Evolutionary conservation across 768 basidiomycete species (phyloP).

Genomic region (Leccinum longicurvipes): DNA sequence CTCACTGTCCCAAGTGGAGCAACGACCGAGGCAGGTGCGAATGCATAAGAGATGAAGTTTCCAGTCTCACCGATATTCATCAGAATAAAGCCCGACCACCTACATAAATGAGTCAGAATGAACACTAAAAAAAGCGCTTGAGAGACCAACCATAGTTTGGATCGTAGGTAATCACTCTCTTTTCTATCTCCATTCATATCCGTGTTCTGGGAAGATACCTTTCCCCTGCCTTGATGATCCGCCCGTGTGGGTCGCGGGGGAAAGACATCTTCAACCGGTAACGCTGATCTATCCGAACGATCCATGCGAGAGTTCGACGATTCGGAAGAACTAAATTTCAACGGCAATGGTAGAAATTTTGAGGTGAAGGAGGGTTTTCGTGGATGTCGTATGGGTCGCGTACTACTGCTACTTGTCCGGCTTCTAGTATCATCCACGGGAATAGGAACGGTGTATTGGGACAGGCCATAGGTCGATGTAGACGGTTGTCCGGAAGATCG

Average conservation of each 20-base stretch:
- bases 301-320: neutral
- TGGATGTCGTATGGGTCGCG: constrained; percentile 18
- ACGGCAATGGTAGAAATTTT: constrained; percentile 34
- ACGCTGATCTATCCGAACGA: neutral
- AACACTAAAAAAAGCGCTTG: neutral
- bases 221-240: constrained; percentile 4
- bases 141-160: constrained; percentile 70
- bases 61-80: constrained; percentile 91
- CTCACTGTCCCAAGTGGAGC: constrained; percentile 93
- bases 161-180: constrained; percentile 77
- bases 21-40: constrained; percentile 87
- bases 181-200: constrained; percentile 33
- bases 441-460: constrained; percentile 1
- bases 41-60: constrained; percentile 90
- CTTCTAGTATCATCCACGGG: constrained; percentile 27
- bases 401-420: constrained; percentile 22
- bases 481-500: constrained; percentile 21
- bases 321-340: constrained; percentile 7
- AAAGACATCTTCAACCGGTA: constrained; percentile 41
- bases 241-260: constrained; percentile 20
- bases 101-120: constrained; percentile 26
- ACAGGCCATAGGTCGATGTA: constrained; percentile 18
- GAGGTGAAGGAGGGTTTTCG: constrained; percentile 34
- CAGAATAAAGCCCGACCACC: constrained; percentile 87
- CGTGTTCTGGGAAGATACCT: constrained; percentile 17